Base-by-base conservation (phyloP, 2,329 filamentous ascomycete species). In the Aspergillus sp. region DNA sequence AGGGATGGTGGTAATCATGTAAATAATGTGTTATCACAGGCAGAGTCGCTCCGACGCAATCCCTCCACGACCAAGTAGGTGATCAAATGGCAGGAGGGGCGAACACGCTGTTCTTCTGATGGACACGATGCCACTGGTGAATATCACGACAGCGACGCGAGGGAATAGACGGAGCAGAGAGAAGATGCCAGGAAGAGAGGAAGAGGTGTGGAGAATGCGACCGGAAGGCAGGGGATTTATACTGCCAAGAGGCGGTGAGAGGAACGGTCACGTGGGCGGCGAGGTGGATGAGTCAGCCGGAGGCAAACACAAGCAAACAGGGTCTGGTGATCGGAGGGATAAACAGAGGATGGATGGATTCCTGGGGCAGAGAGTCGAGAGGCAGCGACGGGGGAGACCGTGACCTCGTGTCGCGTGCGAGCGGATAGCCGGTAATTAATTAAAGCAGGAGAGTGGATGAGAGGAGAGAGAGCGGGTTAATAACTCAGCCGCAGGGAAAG, bases 211-310 rank as follows among this genome's bases (percentile, higher is more conserved):
- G 53, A 57, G 54, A 59, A 58, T 58, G 55, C 55, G 57, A 59
- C 49, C 50, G 44, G 47, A 44, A 47, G 43, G 41, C 44, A 44
- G 34, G 33, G 49, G 47, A 51, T 63, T 61, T 63, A 64, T 63
- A 60, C 50, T 51, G 60, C 60, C 60, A 64, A 63, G 59, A 59
- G 45, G 46, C 49, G 44, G 47, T 48, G 33, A 44, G 37, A 22
- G 13, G 26, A 26, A 15, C 7, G 20, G 42, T 63, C 60, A 63
- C 60, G 60, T 64, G 60, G 34, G 43, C 38, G 49, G 45, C 45
- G 39, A 45, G 33, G 30, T 22, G 32, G 29, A 29, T 35, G 26
- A 15, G 33, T 31, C 38, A 33, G 38, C 29, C 32, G 36, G 38
- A 37, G 24, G 35, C 19, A 39, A 32, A 24, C 28, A 38, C 34